A percentile compares a stretch with the other conserved stretches of the same genome.
Conservation (phyloP, 1,139 yeast species). For the Schwanniomyces etchellsii region DNA sequence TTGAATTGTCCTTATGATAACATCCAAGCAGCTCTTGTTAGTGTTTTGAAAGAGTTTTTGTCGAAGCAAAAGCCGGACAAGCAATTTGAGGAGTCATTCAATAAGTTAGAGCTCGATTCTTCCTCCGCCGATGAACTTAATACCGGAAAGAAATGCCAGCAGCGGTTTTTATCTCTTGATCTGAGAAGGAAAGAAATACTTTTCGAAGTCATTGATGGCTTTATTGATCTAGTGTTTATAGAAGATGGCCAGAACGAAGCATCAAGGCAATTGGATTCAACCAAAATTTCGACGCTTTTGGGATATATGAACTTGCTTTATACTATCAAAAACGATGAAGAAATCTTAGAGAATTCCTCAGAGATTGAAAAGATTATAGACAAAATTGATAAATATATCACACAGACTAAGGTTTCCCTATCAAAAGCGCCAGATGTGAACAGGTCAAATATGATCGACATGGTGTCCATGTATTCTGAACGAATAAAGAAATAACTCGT, state of each 20-base stretch:
- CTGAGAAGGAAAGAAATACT: conserved; percentile 1
- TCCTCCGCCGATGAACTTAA: neutral
- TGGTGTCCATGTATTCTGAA: no score
- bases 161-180: neutral
- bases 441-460: no score
- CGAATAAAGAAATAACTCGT: no score
- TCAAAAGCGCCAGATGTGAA: no score
- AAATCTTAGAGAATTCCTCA: conserved; percentile 7
- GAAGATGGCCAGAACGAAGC: conserved; percentile 7
- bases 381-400: conserved; percentile 10
- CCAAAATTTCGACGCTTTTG: conserved; percentile 38
- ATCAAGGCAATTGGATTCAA: conserved; percentile 13
- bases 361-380: conserved; percentile 13
- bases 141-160: conserved; percentile 1
- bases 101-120: neutral
- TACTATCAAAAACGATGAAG: conserved; percentile 28
- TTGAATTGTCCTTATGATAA: conserved; percentile 62
- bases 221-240: neutral
- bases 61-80: conserved; percentile 16
- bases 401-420: no score
- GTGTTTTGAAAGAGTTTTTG: conserved; percentile 62
- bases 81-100: neutral
- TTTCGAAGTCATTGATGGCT: neutral
- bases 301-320: conserved; percentile 52
- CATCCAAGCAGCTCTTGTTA: conserved; percentile 54